Evolutionary conservation across 352 stramenopile genomes (phyloP).

Genomic region (Phytophthora pisi): DNA sequence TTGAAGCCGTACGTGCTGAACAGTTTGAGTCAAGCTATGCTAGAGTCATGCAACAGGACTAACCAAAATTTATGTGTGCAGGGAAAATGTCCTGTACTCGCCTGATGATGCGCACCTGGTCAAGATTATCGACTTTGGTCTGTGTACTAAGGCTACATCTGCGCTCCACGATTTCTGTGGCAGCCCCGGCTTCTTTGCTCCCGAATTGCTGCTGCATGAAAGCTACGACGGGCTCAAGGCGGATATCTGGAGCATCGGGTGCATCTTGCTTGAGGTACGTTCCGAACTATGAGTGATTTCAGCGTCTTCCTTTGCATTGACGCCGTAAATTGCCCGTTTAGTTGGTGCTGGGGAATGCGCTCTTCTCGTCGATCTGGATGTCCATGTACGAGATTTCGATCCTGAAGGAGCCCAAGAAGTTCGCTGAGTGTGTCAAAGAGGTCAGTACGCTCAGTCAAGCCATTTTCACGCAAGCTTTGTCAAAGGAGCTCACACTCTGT

Average conservation of each 20-base stretch:
- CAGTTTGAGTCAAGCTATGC: too few species aligned
- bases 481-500: background rate
- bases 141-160: conserved; percentile 60
- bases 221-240: conserved; percentile 76
- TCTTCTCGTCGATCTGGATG: conserved; percentile 90
- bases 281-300: too few species aligned
- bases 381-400: conserved; percentile 76
- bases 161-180: conserved; percentile 79
- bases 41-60: background rate
- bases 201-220: conserved; percentile 73
- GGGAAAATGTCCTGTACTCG: conserved; percentile 76
- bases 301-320: too few species aligned
- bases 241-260: conserved; percentile 88
- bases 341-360: conserved; percentile 74
- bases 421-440: conserved; percentile 43
- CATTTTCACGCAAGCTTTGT: background rate
- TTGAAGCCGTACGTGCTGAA: conserved; percentile 64
- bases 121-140: conserved; percentile 85
- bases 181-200: conserved; percentile 85
- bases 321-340: conserved; percentile 17
- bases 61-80: conserved; percentile 17
- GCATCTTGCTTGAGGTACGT: conserved; percentile 79
- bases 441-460: conserved; percentile 11
- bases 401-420: conserved; percentile 66
- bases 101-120: conserved; percentile 43